Percentiles rank a stretch among this genome's conserved stretches.
These are phyloP conservation scores for Diutina pseudorugosa DNA, from an alignment of 1,139 yeast genomes.

Conservation along the genomic window DNA sequence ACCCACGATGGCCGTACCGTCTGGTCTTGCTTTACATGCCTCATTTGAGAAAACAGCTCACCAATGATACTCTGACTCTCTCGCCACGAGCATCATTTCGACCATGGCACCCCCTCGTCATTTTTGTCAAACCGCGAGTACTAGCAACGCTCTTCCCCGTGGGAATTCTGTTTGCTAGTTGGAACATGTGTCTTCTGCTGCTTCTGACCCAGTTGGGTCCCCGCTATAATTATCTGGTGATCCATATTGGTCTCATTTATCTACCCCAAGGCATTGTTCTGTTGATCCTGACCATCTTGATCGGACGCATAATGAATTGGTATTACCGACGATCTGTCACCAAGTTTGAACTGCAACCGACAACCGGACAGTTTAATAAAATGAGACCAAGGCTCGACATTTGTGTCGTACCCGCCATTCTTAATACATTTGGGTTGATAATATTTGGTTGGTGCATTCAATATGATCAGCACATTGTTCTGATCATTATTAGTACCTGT, in stretches of 20 bases:
- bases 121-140: constrained; percentile 15
- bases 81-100: constrained; percentile 12
- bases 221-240: constrained; percentile 20
- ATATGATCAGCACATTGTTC: constrained; percentile 34
- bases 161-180: constrained; percentile 24
- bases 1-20: constrained; percentile 14
- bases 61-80: constrained; percentile 18
- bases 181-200: constrained; percentile 26
- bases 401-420: constrained; percentile 15
- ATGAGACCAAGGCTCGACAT: constrained; percentile 18
- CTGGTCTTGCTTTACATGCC: constrained; percentile 17
- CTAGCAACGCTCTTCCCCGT: constrained; percentile 18
- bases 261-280: constrained; percentile 27
- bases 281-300: constrained; percentile 17
- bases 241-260: constrained; percentile 26
- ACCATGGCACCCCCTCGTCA: constrained; percentile 18
- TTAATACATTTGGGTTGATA: constrained; percentile 27
- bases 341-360: constrained; percentile 7
- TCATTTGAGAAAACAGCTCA: constrained; percentile 14
- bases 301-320: constrained; percentile 19
- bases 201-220: constrained; percentile 20
- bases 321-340: constrained; percentile 17
- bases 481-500: constrained; percentile 44
- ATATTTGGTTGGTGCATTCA: constrained; percentile 66
- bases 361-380: constrained; percentile 16